Conservation (phyloP, 2,329 filamentous ascomycete species). For the Neurospora sp. region DNA sequence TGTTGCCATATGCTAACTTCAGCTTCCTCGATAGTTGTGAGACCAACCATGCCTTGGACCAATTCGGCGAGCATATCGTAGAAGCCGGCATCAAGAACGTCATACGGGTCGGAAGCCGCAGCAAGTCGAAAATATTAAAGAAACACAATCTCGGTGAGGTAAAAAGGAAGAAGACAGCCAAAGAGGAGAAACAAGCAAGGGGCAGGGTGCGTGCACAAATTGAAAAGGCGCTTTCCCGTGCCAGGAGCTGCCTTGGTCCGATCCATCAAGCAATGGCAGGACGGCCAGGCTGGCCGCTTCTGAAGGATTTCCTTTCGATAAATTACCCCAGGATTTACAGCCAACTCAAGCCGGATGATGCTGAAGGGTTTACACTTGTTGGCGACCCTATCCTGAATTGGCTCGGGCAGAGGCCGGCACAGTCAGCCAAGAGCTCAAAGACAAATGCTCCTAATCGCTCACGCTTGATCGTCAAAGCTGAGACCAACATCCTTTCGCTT, state of each 20-base stretch:
- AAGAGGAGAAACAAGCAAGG: not conserved
- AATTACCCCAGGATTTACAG: not conserved
- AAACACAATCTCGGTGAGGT: slow-evolving; percentile 32
- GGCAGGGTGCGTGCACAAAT: too few relatives aligned
- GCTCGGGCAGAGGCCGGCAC: not conserved
- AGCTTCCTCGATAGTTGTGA: not conserved
- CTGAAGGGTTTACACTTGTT: not conserved
- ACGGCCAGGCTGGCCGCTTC: not conserved
- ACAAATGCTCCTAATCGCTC: not conserved
- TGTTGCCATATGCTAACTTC: too few relatives aligned
- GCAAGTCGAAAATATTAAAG: slow-evolving; percentile 42
- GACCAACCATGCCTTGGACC: slow-evolving; percentile 58
- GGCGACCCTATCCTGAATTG: not conserved
- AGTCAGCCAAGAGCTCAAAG: not conserved
- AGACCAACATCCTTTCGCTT: slow-evolving; percentile 5
- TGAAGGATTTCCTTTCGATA: not conserved
- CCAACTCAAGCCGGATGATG: not conserved
- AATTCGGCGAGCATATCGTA: slow-evolving; percentile 56
- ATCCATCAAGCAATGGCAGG: not conserved
- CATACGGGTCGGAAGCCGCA: slow-evolving; percentile 53
- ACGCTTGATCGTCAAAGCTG: not conserved
- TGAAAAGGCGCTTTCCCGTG: not conserved
- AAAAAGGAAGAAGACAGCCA: not conserved
- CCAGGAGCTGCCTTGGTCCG: not conserved
- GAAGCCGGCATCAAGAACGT: slow-evolving; percentile 45